These are phyloP conservation scores for Hypoxylon cercidicola DNA, from an alignment of 495 filamentous ascomycete species.

Conservation along the genomic window DNA sequence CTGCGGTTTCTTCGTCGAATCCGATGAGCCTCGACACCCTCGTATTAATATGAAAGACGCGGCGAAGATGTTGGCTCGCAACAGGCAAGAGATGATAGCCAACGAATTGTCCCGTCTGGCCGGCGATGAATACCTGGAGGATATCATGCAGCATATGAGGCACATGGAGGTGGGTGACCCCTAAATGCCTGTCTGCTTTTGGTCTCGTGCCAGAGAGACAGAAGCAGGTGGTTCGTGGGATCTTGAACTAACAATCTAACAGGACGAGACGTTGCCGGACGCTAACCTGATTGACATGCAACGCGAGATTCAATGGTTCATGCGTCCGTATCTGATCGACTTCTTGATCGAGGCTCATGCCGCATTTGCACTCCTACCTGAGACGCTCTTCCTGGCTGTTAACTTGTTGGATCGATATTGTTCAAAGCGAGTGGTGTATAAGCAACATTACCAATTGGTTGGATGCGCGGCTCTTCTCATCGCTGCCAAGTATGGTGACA, in stretches of 20 bases:
- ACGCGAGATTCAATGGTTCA: slow-evolving; percentile 99
- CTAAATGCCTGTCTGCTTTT: neutral
- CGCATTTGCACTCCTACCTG: slow-evolving; percentile 91
- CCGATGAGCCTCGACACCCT: slow-evolving; percentile 64
- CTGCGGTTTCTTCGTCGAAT: slow-evolving; percentile 87
- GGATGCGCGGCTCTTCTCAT: slow-evolving; percentile 96
- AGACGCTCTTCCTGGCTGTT: slow-evolving; percentile 93
- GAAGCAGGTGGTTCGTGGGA: slow-evolving; percentile 3
- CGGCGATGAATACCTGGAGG: slow-evolving; percentile 89
- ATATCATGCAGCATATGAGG: slow-evolving; percentile 91
- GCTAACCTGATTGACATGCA: slow-evolving; percentile 98
- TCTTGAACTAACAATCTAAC: slow-evolving; percentile 15
- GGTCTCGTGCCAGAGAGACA: neutral
- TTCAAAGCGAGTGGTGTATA: slow-evolving; percentile 97
- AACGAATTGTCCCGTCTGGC: slow-evolving; percentile 85
- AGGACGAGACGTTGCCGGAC: slow-evolving; percentile 92
- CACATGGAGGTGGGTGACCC: slow-evolving; percentile 82
- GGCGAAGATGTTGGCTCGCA: slow-evolving; percentile 74
- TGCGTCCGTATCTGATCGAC: slow-evolving; percentile 97
- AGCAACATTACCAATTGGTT: slow-evolving; percentile 97
- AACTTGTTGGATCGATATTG: slow-evolving; percentile 98
- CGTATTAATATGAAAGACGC: slow-evolving; percentile 73
- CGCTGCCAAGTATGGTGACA: slow-evolving; percentile 97
- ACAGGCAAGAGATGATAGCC: slow-evolving; percentile 84
- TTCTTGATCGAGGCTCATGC: slow-evolving; percentile 98